Evolutionary conservation across 106 monocot species (phyloP).

Genomic region (Dioscorea alata): DNA sequence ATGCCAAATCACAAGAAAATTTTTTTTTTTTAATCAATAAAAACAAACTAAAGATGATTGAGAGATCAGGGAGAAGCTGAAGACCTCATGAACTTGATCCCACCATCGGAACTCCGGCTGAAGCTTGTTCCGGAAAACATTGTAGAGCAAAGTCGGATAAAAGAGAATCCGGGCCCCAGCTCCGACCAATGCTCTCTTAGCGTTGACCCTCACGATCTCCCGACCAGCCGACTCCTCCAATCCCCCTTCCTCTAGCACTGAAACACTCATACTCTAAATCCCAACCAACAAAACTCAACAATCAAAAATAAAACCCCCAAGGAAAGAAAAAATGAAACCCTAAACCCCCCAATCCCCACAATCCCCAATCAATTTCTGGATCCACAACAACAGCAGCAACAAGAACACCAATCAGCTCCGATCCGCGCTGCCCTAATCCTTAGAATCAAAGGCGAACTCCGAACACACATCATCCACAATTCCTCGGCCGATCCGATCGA

Average conservation of each 20-base stretch:
- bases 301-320: no score
- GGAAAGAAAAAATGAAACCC: neutral
- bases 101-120: conserved; percentile 91
- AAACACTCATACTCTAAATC: conserved; percentile 18
- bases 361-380: neutral
- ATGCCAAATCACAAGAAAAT: neutral
- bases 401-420: neutral
- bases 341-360: neutral
- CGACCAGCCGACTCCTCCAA: conserved; percentile 6
- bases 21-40: neutral
- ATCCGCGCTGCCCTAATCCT: neutral
- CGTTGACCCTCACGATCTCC: conserved; percentile 19
- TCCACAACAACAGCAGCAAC: neutral
- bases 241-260: conserved; percentile 20
- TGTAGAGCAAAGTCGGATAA: conserved; percentile 85
- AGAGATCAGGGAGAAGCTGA: neutral
- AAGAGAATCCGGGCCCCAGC: conserved; percentile 72
- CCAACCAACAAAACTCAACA: neutral
- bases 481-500: neutral
- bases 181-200: conserved; percentile 60
- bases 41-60: neutral
- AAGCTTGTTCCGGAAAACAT: conserved; percentile 70
- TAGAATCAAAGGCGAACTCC: neutral
- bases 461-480: neutral
- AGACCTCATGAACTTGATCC: conserved; percentile 81